Conservation (phyloP, 352 stramenopile species). For the Saprolegnia diclina region DNA sequence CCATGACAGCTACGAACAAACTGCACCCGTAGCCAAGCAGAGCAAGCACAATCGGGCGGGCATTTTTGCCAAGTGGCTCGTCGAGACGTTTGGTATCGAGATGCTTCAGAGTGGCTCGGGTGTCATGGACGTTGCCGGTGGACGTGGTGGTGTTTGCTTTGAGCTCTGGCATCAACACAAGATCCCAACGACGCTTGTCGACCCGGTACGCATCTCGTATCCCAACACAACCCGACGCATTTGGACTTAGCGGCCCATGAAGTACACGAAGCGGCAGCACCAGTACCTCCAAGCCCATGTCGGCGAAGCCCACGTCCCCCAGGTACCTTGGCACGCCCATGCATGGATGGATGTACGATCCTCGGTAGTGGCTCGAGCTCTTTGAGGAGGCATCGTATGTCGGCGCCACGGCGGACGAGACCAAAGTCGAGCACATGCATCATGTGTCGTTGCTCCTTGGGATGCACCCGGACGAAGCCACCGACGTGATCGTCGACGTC, state of each 20-base stretch:
- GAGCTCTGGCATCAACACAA: slow-evolving; percentile 76
- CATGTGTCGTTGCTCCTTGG: slow-evolving; percentile 82
- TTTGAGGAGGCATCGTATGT: slow-evolving; percentile 50
- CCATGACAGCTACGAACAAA: slow-evolving; percentile 37
- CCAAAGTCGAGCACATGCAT: slow-evolving; percentile 50
- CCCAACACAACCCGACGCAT: too few species aligned
- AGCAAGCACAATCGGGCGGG: slow-evolving; percentile 62
- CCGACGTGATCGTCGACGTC: slow-evolving; percentile 91
- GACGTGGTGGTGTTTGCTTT: slow-evolving; percentile 70
- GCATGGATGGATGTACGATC: background rate
- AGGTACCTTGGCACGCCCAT: background rate
- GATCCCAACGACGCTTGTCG: slow-evolving; percentile 65
- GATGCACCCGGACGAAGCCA: slow-evolving; percentile 94
- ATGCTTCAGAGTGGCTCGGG: slow-evolving; percentile 46
- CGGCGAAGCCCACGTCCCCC: background rate
- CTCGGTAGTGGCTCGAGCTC: slow-evolving; percentile 36
- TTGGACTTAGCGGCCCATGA: slow-evolving; percentile 57
- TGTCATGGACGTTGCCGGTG: slow-evolving; percentile 78
- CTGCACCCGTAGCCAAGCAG: slow-evolving; percentile 51
- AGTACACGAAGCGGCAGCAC: slow-evolving; percentile 60
- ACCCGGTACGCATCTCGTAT: slow-evolving; percentile 46
- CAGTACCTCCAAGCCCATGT: slow-evolving; percentile 49
- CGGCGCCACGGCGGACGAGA: slow-evolving; percentile 51
- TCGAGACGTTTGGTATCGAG: slow-evolving; percentile 55
- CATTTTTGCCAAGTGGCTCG: slow-evolving; percentile 70